Evolutionary conservation across 306 rosid genomes (phyloP), one percentile per base, ranked within the genome.

Genomic region (Herpetospermum pedunculosum): DNA sequence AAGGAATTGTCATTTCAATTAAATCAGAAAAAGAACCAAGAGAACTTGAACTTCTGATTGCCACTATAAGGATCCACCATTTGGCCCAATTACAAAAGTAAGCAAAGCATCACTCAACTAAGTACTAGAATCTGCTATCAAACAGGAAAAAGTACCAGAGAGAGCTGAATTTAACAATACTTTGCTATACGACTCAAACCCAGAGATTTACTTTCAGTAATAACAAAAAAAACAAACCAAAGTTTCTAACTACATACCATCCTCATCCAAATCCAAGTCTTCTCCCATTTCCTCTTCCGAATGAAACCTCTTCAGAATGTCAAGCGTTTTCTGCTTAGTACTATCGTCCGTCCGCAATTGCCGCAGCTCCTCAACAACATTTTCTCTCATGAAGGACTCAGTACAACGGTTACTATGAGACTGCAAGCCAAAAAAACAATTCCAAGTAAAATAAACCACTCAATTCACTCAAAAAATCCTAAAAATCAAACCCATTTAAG

Each of bases 351-450:
- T 84, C 62, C 79, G 86, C 89, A 89, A 76, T 29, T 88, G 89
- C 44, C 62, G 87, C 72, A 94, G 89, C 79, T 91, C 97, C 79
- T 67, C 88, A 48, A 86, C 95, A 63, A 94, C 98, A 80, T 91
- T 91, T 74, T 91, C 96, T 82, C 86, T 78, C 96, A 94, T 91
- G 82, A 94, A 94, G 68, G 95, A 94, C 80, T 94, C 96, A 5
- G 96, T 94, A 25, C 98, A 94, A 9, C 87, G 87, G 65, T 84
- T 78, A 75, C 90, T 88, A 80, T 91, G 97, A 30, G 96, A 88
- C 98, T 91, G 86, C 74, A 65, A 70, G 4, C 16, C 13, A 11
- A 40, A 50, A 37, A 57, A 44, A 19, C 4, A 25, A 32, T 25
- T 48, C 8, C 8, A 19, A 40, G 46, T 38, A 59, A 59, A 35